These are phyloP conservation scores for Penstemon davidsonii DNA, from an alignment of 257 asterid species.

Conservation along the genomic window DNA sequence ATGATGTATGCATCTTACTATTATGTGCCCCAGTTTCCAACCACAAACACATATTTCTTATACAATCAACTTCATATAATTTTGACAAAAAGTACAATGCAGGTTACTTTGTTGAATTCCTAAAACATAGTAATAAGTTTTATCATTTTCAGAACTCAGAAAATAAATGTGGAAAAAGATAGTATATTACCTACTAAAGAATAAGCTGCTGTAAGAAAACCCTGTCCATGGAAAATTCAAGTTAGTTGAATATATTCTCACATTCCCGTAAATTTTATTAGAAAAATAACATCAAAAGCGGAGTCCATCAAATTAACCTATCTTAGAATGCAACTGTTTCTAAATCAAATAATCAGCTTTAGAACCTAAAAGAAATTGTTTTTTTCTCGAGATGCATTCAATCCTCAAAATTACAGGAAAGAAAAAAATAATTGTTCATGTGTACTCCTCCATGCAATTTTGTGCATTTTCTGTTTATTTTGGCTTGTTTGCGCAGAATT, in stretches of 20 bases:
- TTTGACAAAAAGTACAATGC: no score
- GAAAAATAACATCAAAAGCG: not conserved
- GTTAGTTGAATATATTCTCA: conserved; percentile 22
- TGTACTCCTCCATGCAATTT: not conserved
- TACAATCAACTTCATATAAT: no score
- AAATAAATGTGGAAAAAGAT: conserved; percentile 1
- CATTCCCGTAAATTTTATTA: not conserved
- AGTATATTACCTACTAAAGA: conserved; percentile 49
- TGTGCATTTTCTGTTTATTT: not conserved
- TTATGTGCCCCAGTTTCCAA: no score
- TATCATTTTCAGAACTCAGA: conserved; percentile 3
- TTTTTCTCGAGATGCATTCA: not conserved
- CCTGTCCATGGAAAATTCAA: conserved; percentile 45
- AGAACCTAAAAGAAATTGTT: not conserved
- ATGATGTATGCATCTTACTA: no score
- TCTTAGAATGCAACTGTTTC: not conserved
- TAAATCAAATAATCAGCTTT: not conserved
- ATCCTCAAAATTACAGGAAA: conserved; percentile 6
- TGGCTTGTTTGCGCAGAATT: not conserved
- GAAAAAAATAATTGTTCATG: not conserved
- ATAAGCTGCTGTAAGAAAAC: conserved; percentile 50
- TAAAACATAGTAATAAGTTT: not conserved
- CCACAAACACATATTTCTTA: no score
- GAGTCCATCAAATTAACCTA: conserved; percentile 1
- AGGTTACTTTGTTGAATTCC: not conserved